Conservation (phyloP, 257 asterid genomes). For the Salvia splendens region DNA sequence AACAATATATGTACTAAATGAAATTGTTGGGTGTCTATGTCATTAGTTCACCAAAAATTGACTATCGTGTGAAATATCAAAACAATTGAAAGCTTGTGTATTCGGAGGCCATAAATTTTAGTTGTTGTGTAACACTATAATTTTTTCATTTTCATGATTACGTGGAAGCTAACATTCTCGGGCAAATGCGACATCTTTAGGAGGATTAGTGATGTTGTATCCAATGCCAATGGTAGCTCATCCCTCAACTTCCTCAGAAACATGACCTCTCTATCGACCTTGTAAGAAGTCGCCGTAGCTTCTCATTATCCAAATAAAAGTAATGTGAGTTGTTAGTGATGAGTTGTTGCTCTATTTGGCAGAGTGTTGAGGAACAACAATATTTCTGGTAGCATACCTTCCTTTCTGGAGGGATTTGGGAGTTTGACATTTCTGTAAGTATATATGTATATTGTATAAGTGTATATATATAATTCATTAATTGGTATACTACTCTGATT, state of each 20-base stretch:
- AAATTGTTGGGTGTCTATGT: too few relatives aligned
- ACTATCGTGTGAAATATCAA: too few relatives aligned
- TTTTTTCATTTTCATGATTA: background rate
- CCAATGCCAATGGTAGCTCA: constrained; percentile 55
- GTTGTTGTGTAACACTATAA: background rate
- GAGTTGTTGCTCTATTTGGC: constrained; percentile 19
- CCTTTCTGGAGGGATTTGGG: constrained; percentile 49
- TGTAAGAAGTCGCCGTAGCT: constrained; percentile 48
- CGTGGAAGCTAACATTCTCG: constrained; percentile 30
- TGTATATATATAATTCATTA: background rate
- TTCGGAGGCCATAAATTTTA: too few relatives aligned
- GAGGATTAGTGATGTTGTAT: constrained; percentile 71
- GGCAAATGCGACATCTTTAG: constrained; percentile 36
- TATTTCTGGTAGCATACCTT: constrained; percentile 73
- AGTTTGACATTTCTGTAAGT: constrained; percentile 66
- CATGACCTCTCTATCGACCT: constrained; percentile 50
- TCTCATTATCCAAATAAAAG: constrained; percentile 10
- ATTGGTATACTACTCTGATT: too few relatives aligned
- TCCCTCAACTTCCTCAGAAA: constrained; percentile 58
- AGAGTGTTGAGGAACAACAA: constrained; percentile 79
- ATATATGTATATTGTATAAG: background rate
- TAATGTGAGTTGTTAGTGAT: background rate
- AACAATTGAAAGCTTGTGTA: too few relatives aligned
- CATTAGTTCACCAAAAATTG: too few relatives aligned
- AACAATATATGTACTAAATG: too few relatives aligned